Conservation (phyloP, 345 rosid genomes). For the Syzygium aqueum region DNA sequence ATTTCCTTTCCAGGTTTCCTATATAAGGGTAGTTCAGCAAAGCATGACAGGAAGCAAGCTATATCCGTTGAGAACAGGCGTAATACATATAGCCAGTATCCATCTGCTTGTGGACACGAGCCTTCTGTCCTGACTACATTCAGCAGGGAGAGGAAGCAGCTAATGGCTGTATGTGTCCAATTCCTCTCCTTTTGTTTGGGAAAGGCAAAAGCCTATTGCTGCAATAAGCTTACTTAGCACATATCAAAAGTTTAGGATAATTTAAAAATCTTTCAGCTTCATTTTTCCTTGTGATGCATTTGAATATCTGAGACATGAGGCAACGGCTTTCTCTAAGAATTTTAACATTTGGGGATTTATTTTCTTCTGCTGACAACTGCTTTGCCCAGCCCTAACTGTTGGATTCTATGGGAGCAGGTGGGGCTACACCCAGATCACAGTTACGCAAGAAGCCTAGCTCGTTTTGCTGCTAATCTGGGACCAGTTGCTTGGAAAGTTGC, state of each 20-base stretch:
- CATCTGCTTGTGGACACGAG: slow-evolving; percentile 16
- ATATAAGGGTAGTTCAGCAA: slow-evolving; percentile 30
- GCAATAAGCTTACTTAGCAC: neutral
- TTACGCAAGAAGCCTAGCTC: slow-evolving; percentile 75
- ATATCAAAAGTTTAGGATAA: neutral
- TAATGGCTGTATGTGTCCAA: slow-evolving; percentile 33
- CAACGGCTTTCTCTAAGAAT: neutral
- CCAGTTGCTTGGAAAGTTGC: slow-evolving; percentile 65
- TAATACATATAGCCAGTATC: slow-evolving; percentile 38
- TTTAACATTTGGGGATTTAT: neutral
- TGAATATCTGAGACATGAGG: neutral
- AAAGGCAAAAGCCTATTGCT: neutral
- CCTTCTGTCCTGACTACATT: slow-evolving; percentile 34
- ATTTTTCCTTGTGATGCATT: neutral
- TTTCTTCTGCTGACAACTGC: neutral
- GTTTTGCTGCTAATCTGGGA: slow-evolving; percentile 70
- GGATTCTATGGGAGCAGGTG: slow-evolving; percentile 37
- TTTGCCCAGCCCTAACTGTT: neutral
- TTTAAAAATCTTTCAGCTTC: neutral
- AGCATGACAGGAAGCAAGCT: slow-evolving; percentile 34
- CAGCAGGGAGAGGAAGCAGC: slow-evolving; percentile 43
- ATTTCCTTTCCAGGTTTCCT: slow-evolving; percentile 28
- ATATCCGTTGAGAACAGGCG: slow-evolving; percentile 44
- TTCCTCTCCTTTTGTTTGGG: neutral
- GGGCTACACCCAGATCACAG: slow-evolving; percentile 68